Conservation (phyloP, 2,329 filamentous ascomycete species). For the Aspergillus novofumigatus region DNA sequence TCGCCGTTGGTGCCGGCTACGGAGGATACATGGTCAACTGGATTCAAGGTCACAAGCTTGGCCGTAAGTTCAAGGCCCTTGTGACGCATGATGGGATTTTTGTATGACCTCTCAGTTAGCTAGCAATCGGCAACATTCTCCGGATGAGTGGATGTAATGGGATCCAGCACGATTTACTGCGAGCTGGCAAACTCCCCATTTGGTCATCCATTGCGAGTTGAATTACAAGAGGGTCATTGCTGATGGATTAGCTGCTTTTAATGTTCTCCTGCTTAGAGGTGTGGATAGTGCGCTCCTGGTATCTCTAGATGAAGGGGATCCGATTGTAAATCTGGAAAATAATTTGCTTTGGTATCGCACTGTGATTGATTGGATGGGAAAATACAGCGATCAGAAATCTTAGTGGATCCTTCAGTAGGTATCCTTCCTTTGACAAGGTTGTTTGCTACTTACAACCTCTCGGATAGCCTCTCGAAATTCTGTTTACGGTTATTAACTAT, state of each 20-base stretch:
- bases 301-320: background rate
- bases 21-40: slow-evolving; percentile 2
- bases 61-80: background rate
- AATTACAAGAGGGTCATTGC: too few relatives aligned
- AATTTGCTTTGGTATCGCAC: background rate
- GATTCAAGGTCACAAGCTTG: background rate
- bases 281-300: background rate
- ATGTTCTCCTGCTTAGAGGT: background rate
- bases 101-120: background rate
- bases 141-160: background rate
- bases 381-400: too few relatives aligned
- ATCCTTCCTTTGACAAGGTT: too few relatives aligned
- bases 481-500: too few relatives aligned
- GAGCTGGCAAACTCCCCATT: background rate
- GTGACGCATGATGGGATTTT: background rate
- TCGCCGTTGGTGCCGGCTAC: background rate
- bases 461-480: too few relatives aligned
- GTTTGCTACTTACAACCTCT: too few relatives aligned
- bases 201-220: background rate
- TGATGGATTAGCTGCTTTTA: background rate
- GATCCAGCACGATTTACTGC: background rate
- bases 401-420: too few relatives aligned
- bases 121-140: background rate
- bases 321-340: background rate
- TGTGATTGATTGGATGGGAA: slow-evolving; percentile 1